A percentile compares a stretch with the other conserved stretches of the same genome.
Evolutionary conservation across 2,329 filamentous ascomycete species (phyloP).

Genomic region (Epichloe brachyelytri): DNA sequence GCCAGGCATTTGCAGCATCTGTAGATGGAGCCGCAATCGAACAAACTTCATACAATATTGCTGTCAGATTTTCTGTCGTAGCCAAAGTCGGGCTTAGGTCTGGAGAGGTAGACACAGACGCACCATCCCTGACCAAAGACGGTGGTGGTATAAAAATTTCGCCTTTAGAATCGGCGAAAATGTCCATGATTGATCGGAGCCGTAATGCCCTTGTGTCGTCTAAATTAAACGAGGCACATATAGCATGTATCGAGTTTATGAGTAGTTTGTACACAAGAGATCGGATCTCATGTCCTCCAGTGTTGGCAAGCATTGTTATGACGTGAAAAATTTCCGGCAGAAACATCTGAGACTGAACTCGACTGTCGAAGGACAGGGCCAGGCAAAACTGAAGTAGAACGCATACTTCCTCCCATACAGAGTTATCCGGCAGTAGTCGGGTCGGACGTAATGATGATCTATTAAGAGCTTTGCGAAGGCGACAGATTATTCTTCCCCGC

Average conservation of each 20-base stretch:
- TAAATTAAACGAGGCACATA: conserved; percentile 51
- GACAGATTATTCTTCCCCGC: conserved; percentile 50
- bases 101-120: conserved; percentile 40
- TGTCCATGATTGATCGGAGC: conserved; percentile 41
- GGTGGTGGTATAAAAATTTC: conserved; percentile 42
- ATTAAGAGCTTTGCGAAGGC: conserved; percentile 54
- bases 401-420: conserved; percentile 57
- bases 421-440: conserved; percentile 50
- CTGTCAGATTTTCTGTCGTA: conserved; percentile 48
- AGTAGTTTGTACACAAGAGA: conserved; percentile 49
- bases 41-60: conserved; percentile 50
- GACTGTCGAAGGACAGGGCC: conserved; percentile 53
- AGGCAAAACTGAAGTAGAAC: conserved; percentile 53
- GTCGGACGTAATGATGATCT: conserved; percentile 55
- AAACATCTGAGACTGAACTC: conserved; percentile 54
- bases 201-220: conserved; percentile 46
- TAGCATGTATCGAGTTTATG: conserved; percentile 54
- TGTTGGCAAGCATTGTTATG: conserved; percentile 58
- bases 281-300: conserved; percentile 43
- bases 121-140: conserved; percentile 35
- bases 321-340: conserved; percentile 58
- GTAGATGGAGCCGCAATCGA: conserved; percentile 49
- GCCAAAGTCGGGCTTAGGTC: conserved; percentile 38
- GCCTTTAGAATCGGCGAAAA: conserved; percentile 45
- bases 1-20: conserved; percentile 55